Evolutionary conservation across 331 rosid species (phyloP), one percentile per base, ranked within the genome.

Genomic region (Rosa hybrid): DNA sequence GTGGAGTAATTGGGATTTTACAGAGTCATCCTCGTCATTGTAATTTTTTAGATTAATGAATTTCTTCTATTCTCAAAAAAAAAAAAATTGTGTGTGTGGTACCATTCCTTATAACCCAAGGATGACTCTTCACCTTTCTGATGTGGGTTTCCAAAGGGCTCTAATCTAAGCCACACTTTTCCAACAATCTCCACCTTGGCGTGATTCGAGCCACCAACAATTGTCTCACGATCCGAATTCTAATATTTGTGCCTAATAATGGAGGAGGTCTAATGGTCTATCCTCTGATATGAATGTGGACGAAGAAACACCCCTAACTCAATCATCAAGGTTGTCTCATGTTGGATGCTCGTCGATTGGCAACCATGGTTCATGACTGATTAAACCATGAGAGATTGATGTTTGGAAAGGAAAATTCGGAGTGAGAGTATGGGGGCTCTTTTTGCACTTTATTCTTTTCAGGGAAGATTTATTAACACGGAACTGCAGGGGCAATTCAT

Each of bases 261-360:
- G 97, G 92, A 38, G 87, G 89, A 25, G 27, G 27, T 25, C 27
- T 25, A 25, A 25, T 25, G 85, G 80, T 70, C 85, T 90, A 27
- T 75, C 84, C 39, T 76, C 86, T 0, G 90, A 91, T 56, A 63
- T 72, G 75, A 77, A 80, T 41, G 78, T 86, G 6, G 94, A 92
- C 51, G 97, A 76, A 87, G 97, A 92, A 84, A 88, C 91, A 1
- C 97, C 98, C 12, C 80, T 92, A 57, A 88, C 93, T 81, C 89
- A 88, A 78, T 84, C 96, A 34, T 91, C 96, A 54, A 90, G 99
- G 83, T 74, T 91, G 83, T 90, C 98, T 71, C 91, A 90, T 76
- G 64, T 91, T 21, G 99, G 98, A 68, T 91, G 94, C 7, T 77
- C 86, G 41, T 94, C 85, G 59, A 79, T 78, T 75, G 85, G 88